Evolutionary conservation across 2,329 filamentous ascomycete genomes (phyloP).

Genomic region (Coniochaeta hoffmannii): DNA sequence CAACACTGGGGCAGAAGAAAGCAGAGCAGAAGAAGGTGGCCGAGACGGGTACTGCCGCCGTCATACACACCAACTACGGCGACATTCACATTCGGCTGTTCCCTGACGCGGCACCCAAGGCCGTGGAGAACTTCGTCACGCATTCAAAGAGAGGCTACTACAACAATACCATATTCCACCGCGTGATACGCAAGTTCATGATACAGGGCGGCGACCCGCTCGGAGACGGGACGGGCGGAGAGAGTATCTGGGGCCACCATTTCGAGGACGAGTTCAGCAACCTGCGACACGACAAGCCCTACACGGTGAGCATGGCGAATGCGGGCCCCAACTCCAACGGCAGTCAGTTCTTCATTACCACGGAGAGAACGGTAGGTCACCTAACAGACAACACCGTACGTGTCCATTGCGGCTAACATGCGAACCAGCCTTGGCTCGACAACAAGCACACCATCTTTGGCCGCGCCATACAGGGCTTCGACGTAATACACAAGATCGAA

Average conservation of each 20-base stretch:
- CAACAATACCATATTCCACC: conserved; percentile 95
- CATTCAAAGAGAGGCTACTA: conserved; percentile 89
- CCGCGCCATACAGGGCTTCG: conserved; percentile 78
- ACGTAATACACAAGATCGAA: conserved; percentile 95
- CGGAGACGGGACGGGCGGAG: conserved; percentile 82
- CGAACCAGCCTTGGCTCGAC: conserved; percentile 73
- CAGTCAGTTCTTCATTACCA: conserved; percentile 97
- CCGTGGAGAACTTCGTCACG: conserved; percentile 95
- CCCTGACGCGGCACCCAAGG: conserved; percentile 85
- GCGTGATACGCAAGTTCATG: conserved; percentile 98
- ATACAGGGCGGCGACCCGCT: conserved; percentile 81
- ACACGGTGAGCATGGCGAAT: conserved; percentile 96
- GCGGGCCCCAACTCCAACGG: conserved; percentile 93
- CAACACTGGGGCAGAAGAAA: conserved; percentile 52
- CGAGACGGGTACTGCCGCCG: conserved; percentile 70
- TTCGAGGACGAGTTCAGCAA: conserved; percentile 92
- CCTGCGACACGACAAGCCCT: conserved; percentile 89
- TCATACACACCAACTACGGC: conserved; percentile 87
- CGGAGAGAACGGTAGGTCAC: conserved; percentile 74
- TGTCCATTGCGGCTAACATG: conserved; percentile 16
- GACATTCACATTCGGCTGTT: conserved; percentile 92
- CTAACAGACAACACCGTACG: neutral
- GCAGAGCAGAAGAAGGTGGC: conserved; percentile 51
- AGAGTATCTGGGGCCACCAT: conserved; percentile 86
- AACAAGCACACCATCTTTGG: conserved; percentile 96